Evolutionary conservation across 805 yeast species (phyloP).

Genomic region (Saccharomycopsis oosterbeekiorum): DNA sequence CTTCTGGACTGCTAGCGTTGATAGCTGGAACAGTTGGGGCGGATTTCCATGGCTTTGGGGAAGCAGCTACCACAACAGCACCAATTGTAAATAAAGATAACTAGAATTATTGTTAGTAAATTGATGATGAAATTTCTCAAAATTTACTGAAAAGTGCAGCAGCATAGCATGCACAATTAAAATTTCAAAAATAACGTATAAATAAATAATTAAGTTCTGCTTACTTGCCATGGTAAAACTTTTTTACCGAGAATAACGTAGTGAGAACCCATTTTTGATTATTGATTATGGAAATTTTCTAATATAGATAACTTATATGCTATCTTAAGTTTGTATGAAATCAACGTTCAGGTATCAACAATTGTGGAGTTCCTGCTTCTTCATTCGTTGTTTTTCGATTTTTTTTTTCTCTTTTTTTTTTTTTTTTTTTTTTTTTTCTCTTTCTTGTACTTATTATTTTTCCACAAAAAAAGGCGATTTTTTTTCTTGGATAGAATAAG

Average conservation of each 20-base stretch:
- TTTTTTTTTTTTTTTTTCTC: neutral
- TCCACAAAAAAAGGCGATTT: neutral
- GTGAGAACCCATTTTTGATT: conserved; percentile 63
- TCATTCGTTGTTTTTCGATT: too few relatives aligned
- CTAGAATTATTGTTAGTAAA: conserved; percentile 22
- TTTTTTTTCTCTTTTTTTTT: neutral
- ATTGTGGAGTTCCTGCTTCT: too few relatives aligned
- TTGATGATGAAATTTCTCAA: too few relatives aligned
- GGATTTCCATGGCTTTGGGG: conserved; percentile 65
- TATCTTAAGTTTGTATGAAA: neutral
- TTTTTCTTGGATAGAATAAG: neutral
- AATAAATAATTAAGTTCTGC: conserved; percentile 21
- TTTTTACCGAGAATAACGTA: conserved; percentile 78
- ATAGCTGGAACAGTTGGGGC: conserved; percentile 57
- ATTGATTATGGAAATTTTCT: neutral
- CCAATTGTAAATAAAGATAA: conserved; percentile 78
- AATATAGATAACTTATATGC: too few relatives aligned
- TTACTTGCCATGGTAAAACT: conserved; percentile 69
- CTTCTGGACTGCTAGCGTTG: conserved; percentile 75
- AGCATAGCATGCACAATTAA: neutral
- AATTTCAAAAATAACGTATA: neutral
- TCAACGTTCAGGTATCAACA: too few relatives aligned
- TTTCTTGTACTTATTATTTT: neutral
- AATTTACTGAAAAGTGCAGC: too few relatives aligned
- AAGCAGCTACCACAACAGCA: conserved; percentile 48